Evolutionary conservation across 2,329 filamentous ascomycete genomes (phyloP), one percentile per base, ranked within the genome.

Genomic region (Fusarium odoratissimum): DNA sequence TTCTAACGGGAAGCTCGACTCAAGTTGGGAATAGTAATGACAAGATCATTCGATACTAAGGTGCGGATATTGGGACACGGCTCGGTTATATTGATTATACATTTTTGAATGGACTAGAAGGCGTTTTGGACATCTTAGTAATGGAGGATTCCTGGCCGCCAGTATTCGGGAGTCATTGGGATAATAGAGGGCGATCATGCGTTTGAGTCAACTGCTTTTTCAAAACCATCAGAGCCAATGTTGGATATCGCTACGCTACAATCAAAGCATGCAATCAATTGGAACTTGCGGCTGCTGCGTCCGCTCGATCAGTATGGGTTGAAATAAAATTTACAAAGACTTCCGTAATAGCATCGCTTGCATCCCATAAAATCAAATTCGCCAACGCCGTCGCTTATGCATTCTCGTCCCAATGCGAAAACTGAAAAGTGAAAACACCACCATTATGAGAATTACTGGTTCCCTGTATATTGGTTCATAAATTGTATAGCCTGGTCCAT

Each of bases 401-500:
- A 73, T 67, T 71, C 66, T 72, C 57, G 33, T 25, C 44, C 42
- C 62, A 45, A 62, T 45, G 55, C 56, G 41, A 48, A 61, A 66
- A 60, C 48, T 37, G 37, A 63, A 69, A 74, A 64, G 58, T 58
- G 60, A 57, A 45, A 67, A 31, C 31, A 57, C 60, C 58, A 57
- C 45, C 68, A 57, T 51, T 64, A 49, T 40, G 60, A 56, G 40
- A 54, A 33, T 79, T 52, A 79, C 72, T 75, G 73, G 54, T 62
- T 73, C 60, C 76, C 75, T 76, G 79, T 86, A 66, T 86, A 87
- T 61, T 90, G 86, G 74, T 92, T 91, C 85, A 97, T 88, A 57
- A 97, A 87, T 60, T 89, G 86, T 30, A 93, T 88, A n/a, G 93
- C 93, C 79, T 97, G 91, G 67, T 97, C 93, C 69, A 94, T 89